phyloP scores from a whole-genome alignment of 768 basidiomycete species.

The Chalciporus piperatus region DNA sequence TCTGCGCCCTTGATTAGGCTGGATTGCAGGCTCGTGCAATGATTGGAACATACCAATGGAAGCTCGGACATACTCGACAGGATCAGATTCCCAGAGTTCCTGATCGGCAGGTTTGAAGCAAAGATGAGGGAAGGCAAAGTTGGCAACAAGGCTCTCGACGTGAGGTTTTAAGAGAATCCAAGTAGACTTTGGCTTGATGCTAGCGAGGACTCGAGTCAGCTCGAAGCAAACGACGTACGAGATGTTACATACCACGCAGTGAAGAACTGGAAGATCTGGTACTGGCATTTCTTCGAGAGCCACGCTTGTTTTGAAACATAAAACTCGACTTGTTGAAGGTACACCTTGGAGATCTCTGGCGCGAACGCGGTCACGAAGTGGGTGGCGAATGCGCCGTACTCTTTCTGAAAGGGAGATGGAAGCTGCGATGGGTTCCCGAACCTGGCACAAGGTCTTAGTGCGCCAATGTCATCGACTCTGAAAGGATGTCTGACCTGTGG shows the following conservation, averaged over 20 bases:
- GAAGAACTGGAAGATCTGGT: constrained; percentile 81
- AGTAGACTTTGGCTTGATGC: constrained; percentile 91
- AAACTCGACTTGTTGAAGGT: constrained; percentile 62
- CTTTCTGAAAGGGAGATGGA: constrained; percentile 63
- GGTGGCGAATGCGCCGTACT: constrained; percentile 69
- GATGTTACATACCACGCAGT: constrained; percentile 68
- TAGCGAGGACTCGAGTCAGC: constrained; percentile 36
- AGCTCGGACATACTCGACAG: constrained; percentile 76
- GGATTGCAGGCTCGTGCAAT: background rate
- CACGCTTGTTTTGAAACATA: constrained; percentile 72
- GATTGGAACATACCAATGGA: constrained; percentile 55
- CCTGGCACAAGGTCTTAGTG: constrained; percentile 31
- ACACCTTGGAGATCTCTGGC: constrained; percentile 82
- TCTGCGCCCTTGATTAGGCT: constrained; percentile 43
- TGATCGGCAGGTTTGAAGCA: constrained; percentile 69
- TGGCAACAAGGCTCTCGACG: constrained; percentile 70
- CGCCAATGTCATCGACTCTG: constrained; percentile 5
- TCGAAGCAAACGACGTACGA: background rate
- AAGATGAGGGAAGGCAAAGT: constrained; percentile 84
- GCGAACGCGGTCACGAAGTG: constrained; percentile 79
- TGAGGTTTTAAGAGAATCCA: constrained; percentile 88
- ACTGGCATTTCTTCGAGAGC: constrained; percentile 81
- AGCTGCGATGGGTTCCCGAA: constrained; percentile 89
- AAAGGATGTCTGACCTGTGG: constrained; percentile 48
- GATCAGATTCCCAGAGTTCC: constrained; percentile 77